Evolutionary conservation across 1,284 basidiomycete species (phyloP).

Genomic region (Pterulicium gracile): DNA sequence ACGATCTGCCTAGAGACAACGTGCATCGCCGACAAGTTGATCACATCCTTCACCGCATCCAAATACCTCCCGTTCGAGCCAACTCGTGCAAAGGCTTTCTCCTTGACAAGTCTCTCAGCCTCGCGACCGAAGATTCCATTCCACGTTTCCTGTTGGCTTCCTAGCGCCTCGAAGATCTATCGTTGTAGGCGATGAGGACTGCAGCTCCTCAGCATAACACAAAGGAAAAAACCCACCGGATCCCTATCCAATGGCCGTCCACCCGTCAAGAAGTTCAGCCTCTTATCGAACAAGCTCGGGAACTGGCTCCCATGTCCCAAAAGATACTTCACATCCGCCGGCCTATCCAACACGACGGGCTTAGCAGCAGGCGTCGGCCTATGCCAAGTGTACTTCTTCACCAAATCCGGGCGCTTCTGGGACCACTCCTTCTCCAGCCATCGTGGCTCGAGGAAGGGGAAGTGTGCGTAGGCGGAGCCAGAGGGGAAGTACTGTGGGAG

Average conservation of each 20-base stretch:
- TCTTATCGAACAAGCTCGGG: conserved; percentile 20
- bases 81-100: conserved; percentile 24
- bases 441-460: conserved; percentile 50
- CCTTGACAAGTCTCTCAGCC: conserved; percentile 25
- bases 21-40: conserved; percentile 54
- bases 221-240: not conserved
- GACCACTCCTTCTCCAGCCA: conserved; percentile 28
- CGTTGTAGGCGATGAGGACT: not conserved
- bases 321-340: conserved; percentile 24
- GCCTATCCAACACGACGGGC: conserved; percentile 19
- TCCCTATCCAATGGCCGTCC: conserved; percentile 1
- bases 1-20: conserved; percentile 59
- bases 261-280: conserved; percentile 14
- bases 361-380: conserved; percentile 22
- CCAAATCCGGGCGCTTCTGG: conserved; percentile 17
- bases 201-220: not conserved
- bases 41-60: conserved; percentile 65
- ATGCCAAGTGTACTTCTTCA: conserved; percentile 37
- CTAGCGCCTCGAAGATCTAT: conserved; percentile 11
- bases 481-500: conserved; percentile 59
- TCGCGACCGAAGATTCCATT: conserved; percentile 26
- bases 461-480: conserved; percentile 48
- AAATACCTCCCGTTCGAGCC: conserved; percentile 29
- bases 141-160: conserved; percentile 14
- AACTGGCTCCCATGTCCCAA: conserved; percentile 20